Conservation (phyloP, 768 basidiomycete genomes). For the Serendipita indica region DNA sequence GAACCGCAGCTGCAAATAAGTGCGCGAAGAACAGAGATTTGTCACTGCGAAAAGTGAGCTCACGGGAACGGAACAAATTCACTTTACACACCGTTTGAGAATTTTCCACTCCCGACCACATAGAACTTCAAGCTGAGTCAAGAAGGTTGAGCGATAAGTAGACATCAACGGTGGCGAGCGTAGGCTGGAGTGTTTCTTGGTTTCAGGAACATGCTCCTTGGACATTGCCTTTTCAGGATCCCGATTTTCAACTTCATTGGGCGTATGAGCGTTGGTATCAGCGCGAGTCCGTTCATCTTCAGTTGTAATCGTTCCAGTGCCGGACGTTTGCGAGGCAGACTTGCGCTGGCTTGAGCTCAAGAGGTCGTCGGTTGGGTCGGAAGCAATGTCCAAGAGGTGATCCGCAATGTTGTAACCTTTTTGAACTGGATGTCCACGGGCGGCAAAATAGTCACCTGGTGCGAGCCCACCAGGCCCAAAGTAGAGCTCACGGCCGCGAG, state of each 20-base stretch:
- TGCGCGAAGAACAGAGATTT: conserved; percentile 74
- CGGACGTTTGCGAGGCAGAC: neutral
- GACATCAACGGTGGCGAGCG: neutral
- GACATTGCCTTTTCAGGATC: conserved; percentile 5
- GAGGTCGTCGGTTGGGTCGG: conserved; percentile 38
- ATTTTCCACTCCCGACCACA: conserved; percentile 78
- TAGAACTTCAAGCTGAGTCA: conserved; percentile 78
- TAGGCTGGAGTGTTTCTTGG: neutral
- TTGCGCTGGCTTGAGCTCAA: neutral
- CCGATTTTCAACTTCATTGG: neutral
- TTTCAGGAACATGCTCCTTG: neutral
- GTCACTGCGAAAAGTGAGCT: conserved; percentile 37
- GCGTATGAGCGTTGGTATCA: neutral
- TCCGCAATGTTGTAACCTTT: conserved; percentile 86
- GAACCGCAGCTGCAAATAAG: conserved; percentile 44
- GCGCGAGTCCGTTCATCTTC: neutral
- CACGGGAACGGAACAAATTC: neutral
- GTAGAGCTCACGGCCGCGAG: conserved; percentile 65
- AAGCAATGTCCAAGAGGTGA: conserved; percentile 79
- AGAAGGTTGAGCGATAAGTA: conserved; percentile 56
- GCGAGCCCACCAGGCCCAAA: conserved; percentile 58
- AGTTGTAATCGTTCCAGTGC: neutral
- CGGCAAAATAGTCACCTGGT: conserved; percentile 53
- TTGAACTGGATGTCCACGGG: conserved; percentile 24
- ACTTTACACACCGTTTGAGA: conserved; percentile 40